These are phyloP conservation scores for Lepidium sativum DNA, from an alignment of 345 rosid genomes.

Conservation along the genomic window DNA sequence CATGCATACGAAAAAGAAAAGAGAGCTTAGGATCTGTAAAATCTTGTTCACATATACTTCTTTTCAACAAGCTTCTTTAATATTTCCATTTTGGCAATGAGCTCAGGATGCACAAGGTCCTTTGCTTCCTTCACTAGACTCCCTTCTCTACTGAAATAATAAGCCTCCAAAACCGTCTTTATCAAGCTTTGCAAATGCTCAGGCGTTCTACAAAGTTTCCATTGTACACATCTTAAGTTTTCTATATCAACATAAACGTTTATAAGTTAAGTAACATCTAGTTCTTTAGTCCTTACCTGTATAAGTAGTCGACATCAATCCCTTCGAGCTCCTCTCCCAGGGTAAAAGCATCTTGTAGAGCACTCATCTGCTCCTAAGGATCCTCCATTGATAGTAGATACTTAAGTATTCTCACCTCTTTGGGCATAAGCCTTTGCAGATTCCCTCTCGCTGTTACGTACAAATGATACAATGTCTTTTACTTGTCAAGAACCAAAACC, in stretches of 20 bases:
- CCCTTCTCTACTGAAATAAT: slow-evolving; percentile 61
- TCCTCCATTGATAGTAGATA: slow-evolving; percentile 66
- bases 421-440: slow-evolving; percentile 69
- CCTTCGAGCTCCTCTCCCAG: slow-evolving; percentile 77
- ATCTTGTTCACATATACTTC: slow-evolving; percentile 48
- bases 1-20: neutral
- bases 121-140: slow-evolving; percentile 78
- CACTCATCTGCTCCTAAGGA: slow-evolving; percentile 46
- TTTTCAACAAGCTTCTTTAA: slow-evolving; percentile 55
- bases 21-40: neutral
- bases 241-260: neutral
- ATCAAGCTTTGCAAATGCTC: slow-evolving; percentile 64
- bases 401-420: slow-evolving; percentile 77
- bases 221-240: neutral
- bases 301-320: slow-evolving; percentile 58
- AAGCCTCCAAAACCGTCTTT: slow-evolving; percentile 59
- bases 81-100: slow-evolving; percentile 52
- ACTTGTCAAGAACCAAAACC: slow-evolving; percentile 37
- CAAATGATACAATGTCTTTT: slow-evolving; percentile 77
- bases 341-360: slow-evolving; percentile 78
- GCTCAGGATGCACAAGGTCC: slow-evolving; percentile 70
- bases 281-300: slow-evolving; percentile 50
- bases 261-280: neutral
- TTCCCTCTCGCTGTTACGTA: slow-evolving; percentile 60
- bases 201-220: slow-evolving; percentile 51